Conservation (phyloP, 1,139 yeast genomes). For the Wickerhamomyces sp. region DNA sequence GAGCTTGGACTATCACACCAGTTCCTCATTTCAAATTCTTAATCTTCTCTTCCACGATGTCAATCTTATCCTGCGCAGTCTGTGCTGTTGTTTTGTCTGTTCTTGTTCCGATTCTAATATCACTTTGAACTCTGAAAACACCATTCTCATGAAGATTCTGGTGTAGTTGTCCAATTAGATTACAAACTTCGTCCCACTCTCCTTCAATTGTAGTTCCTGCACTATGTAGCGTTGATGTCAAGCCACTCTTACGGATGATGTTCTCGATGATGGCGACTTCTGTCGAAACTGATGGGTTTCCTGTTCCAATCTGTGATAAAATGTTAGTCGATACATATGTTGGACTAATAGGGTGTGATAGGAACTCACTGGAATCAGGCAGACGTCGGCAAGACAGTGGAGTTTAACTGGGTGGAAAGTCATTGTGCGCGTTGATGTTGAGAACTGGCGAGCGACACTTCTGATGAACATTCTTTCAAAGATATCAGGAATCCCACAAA, state of each 20-base stretch:
- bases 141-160: slow-evolving; percentile 65
- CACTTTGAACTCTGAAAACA: slow-evolving; percentile 74
- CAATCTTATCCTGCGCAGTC: slow-evolving; percentile 61
- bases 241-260: slow-evolving; percentile 52
- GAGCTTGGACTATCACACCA: no score
- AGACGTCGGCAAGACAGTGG: slow-evolving; percentile 75
- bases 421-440: slow-evolving; percentile 11
- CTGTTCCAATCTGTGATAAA: slow-evolving; percentile 62
- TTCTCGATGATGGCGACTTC: slow-evolving; percentile 68
- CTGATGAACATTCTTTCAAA: not conserved
- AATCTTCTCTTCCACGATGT: slow-evolving; percentile 51
- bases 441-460: slow-evolving; percentile 4
- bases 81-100: slow-evolving; percentile 64
- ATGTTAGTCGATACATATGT: slow-evolving; percentile 3
- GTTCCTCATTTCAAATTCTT: no score
- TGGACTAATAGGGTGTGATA: not conserved
- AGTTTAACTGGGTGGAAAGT: slow-evolving; percentile 38
- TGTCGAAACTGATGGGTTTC: slow-evolving; percentile 70
- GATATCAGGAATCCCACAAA: no score
- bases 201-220: slow-evolving; percentile 92
- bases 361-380: slow-evolving; percentile 63
- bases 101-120: slow-evolving; percentile 77
- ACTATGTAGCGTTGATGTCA: slow-evolving; percentile 70
- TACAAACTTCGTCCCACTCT: slow-evolving; percentile 86
- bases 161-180: slow-evolving; percentile 74